Percentiles rank a stretch among this genome's conserved stretches.
Evolutionary conservation across 2,329 filamentous ascomycete species (phyloP).

Genomic region (Ceratocystis lukuohia): DNA sequence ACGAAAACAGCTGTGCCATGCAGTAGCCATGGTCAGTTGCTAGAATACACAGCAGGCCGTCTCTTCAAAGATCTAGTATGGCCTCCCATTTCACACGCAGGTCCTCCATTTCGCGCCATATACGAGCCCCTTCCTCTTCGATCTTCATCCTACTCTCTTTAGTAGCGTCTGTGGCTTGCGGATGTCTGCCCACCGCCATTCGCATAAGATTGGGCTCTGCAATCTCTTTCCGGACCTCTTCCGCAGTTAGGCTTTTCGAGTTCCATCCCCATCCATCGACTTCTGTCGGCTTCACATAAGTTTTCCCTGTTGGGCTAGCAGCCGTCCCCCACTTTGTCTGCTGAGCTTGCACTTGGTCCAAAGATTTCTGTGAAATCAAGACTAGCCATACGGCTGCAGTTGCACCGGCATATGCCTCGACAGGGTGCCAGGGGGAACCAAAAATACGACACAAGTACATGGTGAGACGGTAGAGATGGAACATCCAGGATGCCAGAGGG

Average conservation of each 20-base stretch:
- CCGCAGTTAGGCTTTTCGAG: constrained; percentile 23
- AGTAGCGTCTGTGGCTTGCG: constrained; percentile 44
- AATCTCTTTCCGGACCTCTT: constrained; percentile 31
- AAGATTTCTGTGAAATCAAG: constrained; percentile 48
- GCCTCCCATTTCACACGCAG: constrained; percentile 54
- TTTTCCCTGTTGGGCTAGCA: constrained; percentile 43
- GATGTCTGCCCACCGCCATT: constrained; percentile 45
- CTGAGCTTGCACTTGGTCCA: constrained; percentile 44
- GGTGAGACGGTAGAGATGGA: constrained; percentile 51
- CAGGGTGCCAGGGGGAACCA: constrained; percentile 79
- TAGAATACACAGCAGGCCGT: not conserved
- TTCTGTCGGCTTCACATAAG: constrained; percentile 61
- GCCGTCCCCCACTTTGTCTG: constrained; percentile 72
- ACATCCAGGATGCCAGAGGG: constrained; percentile 55
- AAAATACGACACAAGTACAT: constrained; percentile 62
- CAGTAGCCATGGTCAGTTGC: not conserved
- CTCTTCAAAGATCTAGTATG: constrained; percentile 10
- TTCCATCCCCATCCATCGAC: constrained; percentile 75
- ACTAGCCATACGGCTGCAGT: constrained; percentile 65
- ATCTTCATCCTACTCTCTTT: constrained; percentile 48
- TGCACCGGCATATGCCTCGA: constrained; percentile 64
- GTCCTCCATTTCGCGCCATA: constrained; percentile 60
- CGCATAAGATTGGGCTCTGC: constrained; percentile 34
- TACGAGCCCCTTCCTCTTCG: constrained; percentile 44
- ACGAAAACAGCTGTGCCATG: not conserved